phyloP scores from a whole-genome alignment of 73 alveolate genomes.

The Blepharisma stoltei region DNA sequence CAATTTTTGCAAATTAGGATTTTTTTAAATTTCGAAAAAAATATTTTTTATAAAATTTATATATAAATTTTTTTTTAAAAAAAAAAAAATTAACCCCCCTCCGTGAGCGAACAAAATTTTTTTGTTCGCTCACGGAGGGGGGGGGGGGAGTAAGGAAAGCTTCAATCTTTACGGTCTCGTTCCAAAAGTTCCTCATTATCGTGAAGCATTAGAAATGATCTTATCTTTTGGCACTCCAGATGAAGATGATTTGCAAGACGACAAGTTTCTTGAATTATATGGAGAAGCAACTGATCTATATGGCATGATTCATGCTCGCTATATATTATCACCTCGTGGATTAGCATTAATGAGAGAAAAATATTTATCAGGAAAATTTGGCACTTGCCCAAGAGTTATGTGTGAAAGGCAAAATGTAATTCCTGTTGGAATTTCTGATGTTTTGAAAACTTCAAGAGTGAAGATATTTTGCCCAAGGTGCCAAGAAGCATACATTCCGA shows the following conservation, averaged over 20 bases:
- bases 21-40: no score
- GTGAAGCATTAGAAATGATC: constrained; percentile 87
- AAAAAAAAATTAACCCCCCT: no score
- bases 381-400: constrained; percentile 92
- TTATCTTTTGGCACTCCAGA: constrained; percentile 84
- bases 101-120: no score
- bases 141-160: no score
- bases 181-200: constrained; percentile 3
- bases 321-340: constrained; percentile 87
- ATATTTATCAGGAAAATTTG: constrained; percentile 87
- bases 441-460: constrained; percentile 90
- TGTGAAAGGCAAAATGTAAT: constrained; percentile 91
- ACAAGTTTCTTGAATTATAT: constrained; percentile 69
- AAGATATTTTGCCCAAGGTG: constrained; percentile 97
- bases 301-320: constrained; percentile 94
- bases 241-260: constrained; percentile 90
- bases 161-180: constrained; percentile 79
- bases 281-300: constrained; percentile 89
- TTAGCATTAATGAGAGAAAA: constrained; percentile 80
- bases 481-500: constrained; percentile 94
- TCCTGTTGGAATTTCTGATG: constrained; percentile 96
- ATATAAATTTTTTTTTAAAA: no score
- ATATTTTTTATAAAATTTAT: no score
- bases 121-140: no score
- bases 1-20: no score